These are phyloP conservation scores for Rostrohypoxylon terebratum DNA, from an alignment of 495 filamentous ascomycete genomes.

Conservation along the genomic window DNA sequence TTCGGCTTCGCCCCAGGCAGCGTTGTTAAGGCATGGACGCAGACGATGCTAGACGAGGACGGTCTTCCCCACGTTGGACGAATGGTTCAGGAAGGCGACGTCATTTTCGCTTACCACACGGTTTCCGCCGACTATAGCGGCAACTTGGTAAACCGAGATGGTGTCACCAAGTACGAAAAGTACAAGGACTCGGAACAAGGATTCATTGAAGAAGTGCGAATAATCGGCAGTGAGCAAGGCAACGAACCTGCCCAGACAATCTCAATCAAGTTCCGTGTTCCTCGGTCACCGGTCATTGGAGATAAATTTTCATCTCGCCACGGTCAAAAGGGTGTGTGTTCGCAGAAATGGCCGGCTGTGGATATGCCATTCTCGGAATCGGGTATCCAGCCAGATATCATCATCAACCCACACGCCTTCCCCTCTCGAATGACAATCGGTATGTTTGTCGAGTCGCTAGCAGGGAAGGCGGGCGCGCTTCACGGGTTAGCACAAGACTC, in stretches of 20 bases:
- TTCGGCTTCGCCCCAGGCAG: slow-evolving; percentile 87
- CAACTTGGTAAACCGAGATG: slow-evolving; percentile 81
- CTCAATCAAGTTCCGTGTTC: slow-evolving; percentile 92
- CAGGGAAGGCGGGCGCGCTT: slow-evolving; percentile 92
- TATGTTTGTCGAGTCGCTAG: slow-evolving; percentile 98
- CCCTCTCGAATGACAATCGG: slow-evolving; percentile 99
- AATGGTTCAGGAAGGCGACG: slow-evolving; percentile 79
- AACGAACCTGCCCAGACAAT: slow-evolving; percentile 84
- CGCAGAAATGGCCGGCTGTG: slow-evolving; percentile 92
- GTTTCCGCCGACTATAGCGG: slow-evolving; percentile 81
- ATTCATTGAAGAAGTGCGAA: slow-evolving; percentile 91
- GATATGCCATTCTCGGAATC: slow-evolving; percentile 99
- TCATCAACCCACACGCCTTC: slow-evolving; percentile 99
- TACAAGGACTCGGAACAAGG: slow-evolving; percentile 91
- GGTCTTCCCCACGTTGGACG: slow-evolving; percentile 85
- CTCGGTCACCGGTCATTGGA: slow-evolving; percentile 90
- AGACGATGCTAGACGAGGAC: slow-evolving; percentile 81
- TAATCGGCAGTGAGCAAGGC: slow-evolving; percentile 85
- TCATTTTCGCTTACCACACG: slow-evolving; percentile 89
- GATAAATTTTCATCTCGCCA: slow-evolving; percentile 99
- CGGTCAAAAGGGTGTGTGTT: slow-evolving; percentile 96
- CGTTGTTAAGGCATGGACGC: slow-evolving; percentile 70
- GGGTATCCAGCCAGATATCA: slow-evolving; percentile 95
- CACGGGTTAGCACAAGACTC: slow-evolving; percentile 95
- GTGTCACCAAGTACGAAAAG: slow-evolving; percentile 81